Base-by-base conservation (phyloP, 352 stramenopile species). In the Pythium insidiosum region DNA sequence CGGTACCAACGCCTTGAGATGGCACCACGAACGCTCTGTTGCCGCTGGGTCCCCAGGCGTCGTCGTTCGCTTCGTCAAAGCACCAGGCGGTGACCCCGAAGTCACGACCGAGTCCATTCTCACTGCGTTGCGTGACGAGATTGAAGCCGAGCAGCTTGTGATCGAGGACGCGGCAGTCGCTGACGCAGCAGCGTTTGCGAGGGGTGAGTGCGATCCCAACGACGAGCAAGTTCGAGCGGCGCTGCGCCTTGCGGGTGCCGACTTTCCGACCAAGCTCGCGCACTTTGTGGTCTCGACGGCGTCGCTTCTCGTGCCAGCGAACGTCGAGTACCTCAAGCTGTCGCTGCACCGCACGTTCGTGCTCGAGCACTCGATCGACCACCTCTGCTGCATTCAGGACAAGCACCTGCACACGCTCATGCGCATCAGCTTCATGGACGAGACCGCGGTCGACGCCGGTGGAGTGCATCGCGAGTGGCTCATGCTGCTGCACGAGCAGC, bases 381-480 rank as follows among this genome's bases (percentile, higher is more conserved):
- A 82, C 41, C 52, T 90, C 37, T 56, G 61, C 15, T 75, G 66
- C 29, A 78, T 90, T 38, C 51, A 76, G 11, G 58, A 68, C 5
- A 68, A 68, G 36, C 66, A 78, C 37, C 56, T 87, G 20, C 77
- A 68, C 4, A 83, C 78, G 1, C 75, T 78, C 21, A 83, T 91
- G 61, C 70, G 83, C n/a, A 85, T 94, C 45, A 82, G 89, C 30
- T 96, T 96, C 38, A 41, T 91, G 21, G 78, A 88, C 39, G 86
- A 96, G 42, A 77, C 54, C 12, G 86, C 77, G 16, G 65, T 94
- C 22, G 86, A 96, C 61, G 86, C 84, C 19, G 86, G 86, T 2
- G 86, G 81, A 12, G 52, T 96, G 10, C 77, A 94, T 24, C 73
- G 87, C 18, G 97, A 99, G 75, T 99, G 87, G 87, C 87, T 94